Base-by-base conservation (phyloP, 1,139 yeast genomes). In the Blastobotrys capitulatus region DNA sequence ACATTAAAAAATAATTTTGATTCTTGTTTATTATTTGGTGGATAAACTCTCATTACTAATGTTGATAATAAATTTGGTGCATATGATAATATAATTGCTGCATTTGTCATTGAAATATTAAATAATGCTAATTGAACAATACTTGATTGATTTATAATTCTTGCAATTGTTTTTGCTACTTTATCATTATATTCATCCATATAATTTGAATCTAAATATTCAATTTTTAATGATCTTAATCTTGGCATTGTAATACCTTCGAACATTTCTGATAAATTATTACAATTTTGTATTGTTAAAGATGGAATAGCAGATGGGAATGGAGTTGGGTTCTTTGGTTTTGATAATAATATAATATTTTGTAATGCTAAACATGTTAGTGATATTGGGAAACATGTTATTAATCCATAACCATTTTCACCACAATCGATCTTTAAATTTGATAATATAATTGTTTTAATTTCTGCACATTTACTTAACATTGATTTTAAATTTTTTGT, bases 381-480 rank as follows among this genome's bases (percentile, higher is more conserved):
- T 8, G 45, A 42, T 9, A 31, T 5, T 19, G 45, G 45, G 13
- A 42, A 34, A 20, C 31, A 42, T 12, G 38, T 19, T 8, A 42
- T 34, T 6, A 42, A n/a, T n/a, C 22, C 32, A 36, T 18, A 36
- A 3, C 34, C 34, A 19, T 26, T 9, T 7, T 26, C 9, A n/a
- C 40, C n/a, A 16, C 34, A 7, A 12, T 19, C 20, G n/a, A 42
- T 13, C 31, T 20, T 19, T 19, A 34, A 15, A 20, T 34, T 32
- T 16, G 16, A 15, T 16, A 42, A n/a, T 18, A 38, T 22, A 2
- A 42, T 26, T 7, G 45, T 15, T 8, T 12, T 16, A 15, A 42
- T 27, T 12, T 42, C 36, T 19, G 45, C 38, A 31, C 45, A 42
- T 42, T 42, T 42, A 31, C 37, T 12, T 9, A 42, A 10, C 29